phyloP scores from a whole-genome alignment of 163 green algal genomes.

The Chlamydomonas reinhardtii region DNA sequence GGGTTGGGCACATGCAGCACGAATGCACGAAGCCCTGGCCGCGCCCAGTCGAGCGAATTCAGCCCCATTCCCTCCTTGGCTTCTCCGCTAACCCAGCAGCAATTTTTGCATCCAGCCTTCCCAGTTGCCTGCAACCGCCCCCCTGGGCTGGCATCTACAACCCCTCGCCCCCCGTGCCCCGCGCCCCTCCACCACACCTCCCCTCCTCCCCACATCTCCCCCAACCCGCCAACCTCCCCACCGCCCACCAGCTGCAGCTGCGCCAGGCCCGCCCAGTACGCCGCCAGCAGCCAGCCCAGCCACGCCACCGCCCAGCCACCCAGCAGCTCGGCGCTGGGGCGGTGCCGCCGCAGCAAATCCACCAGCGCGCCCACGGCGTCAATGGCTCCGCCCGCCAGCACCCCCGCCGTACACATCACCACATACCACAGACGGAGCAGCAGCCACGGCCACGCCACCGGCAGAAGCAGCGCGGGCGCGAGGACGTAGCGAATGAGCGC shows the following conservation, averaged over 20 bases:
- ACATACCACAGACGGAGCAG: slow-evolving; percentile 1
- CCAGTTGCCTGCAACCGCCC: background rate
- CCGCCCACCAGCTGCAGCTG: slow-evolving; percentile 21
- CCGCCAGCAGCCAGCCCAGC: slow-evolving; percentile 2
- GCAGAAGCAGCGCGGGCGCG: slow-evolving; percentile 16
- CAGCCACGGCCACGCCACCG: slow-evolving; percentile 38
- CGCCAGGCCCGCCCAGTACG: slow-evolving; percentile 24
- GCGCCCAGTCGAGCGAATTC: no score
- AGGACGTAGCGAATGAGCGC: slow-evolving; percentile 26
- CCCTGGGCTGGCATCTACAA: no score
- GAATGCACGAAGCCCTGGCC: no score
- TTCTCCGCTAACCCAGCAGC: no score
- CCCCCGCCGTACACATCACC: background rate
- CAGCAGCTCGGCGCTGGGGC: background rate
- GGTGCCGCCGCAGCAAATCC: slow-evolving; percentile 25
- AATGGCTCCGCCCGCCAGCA: no score
- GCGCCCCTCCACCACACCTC: no score
- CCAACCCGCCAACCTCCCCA: no score
- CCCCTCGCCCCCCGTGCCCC: no score
- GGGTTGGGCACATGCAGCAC: no score
- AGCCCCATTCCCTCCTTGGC: no score
- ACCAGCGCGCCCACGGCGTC: background rate
- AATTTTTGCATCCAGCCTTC: no score
- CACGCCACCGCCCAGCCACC: background rate
- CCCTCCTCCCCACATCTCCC: no score